phyloP scores from a whole-genome alignment of 2,329 filamentous ascomycete species.

The Colletotrichum sp. region DNA sequence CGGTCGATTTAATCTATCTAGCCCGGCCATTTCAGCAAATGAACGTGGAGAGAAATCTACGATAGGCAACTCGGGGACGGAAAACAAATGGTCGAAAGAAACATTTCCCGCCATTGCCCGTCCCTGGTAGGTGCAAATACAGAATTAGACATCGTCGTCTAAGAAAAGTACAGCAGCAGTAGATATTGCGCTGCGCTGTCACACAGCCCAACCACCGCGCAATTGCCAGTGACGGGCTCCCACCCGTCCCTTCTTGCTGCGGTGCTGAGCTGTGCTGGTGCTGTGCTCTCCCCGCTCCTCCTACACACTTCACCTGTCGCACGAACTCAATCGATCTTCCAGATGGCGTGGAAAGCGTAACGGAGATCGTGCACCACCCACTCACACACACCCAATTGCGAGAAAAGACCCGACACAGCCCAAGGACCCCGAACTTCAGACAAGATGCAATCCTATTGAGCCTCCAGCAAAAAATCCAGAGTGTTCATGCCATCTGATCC shows the following conservation, averaged over 20 bases:
- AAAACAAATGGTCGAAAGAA: background rate
- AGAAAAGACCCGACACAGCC: background rate
- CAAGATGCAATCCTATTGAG: background rate
- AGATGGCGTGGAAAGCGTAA: slow-evolving; percentile 14
- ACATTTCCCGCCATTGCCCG: slow-evolving; percentile 5
- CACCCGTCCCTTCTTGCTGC: background rate
- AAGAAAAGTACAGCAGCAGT: background rate
- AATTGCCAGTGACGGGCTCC: background rate
- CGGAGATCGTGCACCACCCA: slow-evolving; percentile 1
- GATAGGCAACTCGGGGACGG: background rate
- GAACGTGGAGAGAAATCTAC: background rate
- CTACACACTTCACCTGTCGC: background rate
- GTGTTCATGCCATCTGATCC: slow-evolving; percentile 22
- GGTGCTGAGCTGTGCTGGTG: background rate
- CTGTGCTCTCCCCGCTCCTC: background rate
- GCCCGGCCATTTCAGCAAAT: background rate
- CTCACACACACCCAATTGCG: background rate
- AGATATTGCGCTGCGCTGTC: background rate
- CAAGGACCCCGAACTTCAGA: background rate
- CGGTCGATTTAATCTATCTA: slow-evolving; percentile 11
- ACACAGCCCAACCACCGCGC: background rate
- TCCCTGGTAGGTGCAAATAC: background rate
- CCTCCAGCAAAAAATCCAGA: background rate
- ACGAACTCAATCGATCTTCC: slow-evolving; percentile 16
- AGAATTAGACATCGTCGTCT: background rate